Percentiles rank a stretch among this genome's conserved stretches.
Evolutionary conservation across 116 monocot genomes (phyloP).

Genomic region (Trichopus zeylanicus): DNA sequence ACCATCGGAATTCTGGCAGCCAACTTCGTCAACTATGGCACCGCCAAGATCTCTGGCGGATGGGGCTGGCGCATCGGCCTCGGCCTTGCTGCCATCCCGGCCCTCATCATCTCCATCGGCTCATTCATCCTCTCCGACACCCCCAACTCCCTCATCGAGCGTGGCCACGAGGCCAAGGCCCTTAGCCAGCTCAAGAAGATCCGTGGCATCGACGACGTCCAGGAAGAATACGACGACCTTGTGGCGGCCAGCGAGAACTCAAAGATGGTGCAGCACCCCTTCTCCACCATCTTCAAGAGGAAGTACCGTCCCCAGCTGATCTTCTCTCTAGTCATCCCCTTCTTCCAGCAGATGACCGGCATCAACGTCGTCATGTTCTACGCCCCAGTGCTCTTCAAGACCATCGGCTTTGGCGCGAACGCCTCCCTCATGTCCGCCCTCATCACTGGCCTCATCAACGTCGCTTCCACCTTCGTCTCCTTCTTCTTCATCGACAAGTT

Average conservation of each 20-base stretch:
- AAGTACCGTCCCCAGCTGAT: conserved; percentile 3
- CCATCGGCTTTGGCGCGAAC: not conserved
- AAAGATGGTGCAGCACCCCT: conserved; percentile 1
- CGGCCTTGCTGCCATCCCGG: not conserved
- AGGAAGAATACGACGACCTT: not conserved
- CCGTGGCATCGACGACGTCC: not conserved
- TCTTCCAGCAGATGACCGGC: not conserved
- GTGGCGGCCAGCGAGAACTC: conserved; percentile 3
- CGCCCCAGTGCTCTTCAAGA: conserved; percentile 7
- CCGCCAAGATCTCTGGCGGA: not conserved
- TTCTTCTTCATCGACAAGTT: not conserved
- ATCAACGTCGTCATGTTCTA: not conserved
- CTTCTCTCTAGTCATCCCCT: not conserved
- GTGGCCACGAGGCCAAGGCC: not conserved
- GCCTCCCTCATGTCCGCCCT: not conserved
- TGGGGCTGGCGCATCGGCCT: not conserved
- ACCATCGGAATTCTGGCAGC: not conserved
- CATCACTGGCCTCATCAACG: conserved; percentile 2
- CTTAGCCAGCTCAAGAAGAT: not conserved
- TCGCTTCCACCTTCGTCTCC: conserved; percentile 1
- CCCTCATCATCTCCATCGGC: conserved; percentile 2
- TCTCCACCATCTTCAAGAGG: not conserved
- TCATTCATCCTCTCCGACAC: not conserved
- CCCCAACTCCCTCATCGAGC: conserved; percentile 5
- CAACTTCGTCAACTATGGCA: conserved; percentile 3